Base-by-base conservation (phyloP, 2,329 filamentous ascomycete genomes). In the Exophiala bonariae region DNA sequence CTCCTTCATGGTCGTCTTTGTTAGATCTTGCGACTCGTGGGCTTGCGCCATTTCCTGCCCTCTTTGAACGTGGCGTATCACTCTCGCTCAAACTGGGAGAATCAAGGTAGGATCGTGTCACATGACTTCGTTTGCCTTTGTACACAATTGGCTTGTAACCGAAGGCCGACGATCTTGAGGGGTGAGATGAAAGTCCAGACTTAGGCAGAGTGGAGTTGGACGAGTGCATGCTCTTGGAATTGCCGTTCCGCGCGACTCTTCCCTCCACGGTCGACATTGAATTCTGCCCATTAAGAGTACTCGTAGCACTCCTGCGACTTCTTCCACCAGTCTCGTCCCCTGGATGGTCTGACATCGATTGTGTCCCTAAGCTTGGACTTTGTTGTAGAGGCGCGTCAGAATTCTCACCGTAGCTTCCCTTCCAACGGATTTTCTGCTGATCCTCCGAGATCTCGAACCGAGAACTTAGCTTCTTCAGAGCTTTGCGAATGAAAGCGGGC, bases 401-500 rank as follows among this genome's bases (percentile, higher is more conserved):
- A 1, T 82, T 77, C 19, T 83, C 78, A 0, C 68, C 71, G 11
- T 26, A 26, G 3, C 85, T 85, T 22, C 88, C 87, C 50, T 80
- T 82, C 89, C 89, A 95, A 39, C 87, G 79, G 20, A 95, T 81
- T 63, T 89, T 91, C 41, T 83, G 81, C 0, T 88, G 87, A 58
- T 93, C 89, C 0, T 74, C 73, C 0, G 88, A 92, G 0, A 95
- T 64, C 62, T 95, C 87, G 41, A 95, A 83, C 58, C 86, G 87
- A 16, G 79, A 78, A 59, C 87, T 92, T 55, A 83, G 79, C 40
- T 86, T 81, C 1, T 74, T 71, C 1, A 95, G 75, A 0, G 89
- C 86, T 28, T 80, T 79, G 48, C 86, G 83, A 31, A 93, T 82
- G 59, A 92, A 92, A 20, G 85, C 82, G 0, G 84, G 77, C 0